Conservation (phyloP, 2,329 filamentous ascomycete genomes). For the Alternaria atra region DNA sequence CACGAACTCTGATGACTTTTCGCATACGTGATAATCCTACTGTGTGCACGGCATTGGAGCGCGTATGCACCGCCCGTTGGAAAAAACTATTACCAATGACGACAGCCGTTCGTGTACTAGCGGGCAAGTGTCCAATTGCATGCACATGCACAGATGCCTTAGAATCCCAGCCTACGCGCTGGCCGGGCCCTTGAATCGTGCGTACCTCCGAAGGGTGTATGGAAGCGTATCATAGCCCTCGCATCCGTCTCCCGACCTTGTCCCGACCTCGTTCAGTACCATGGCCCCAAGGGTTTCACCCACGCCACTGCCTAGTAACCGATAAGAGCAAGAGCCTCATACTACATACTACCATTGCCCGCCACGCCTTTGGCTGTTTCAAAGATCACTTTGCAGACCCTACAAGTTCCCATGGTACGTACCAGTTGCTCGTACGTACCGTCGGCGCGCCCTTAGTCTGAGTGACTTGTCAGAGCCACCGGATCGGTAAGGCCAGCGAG, state of each 20-base stretch:
- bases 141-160: slow-evolving; percentile 25
- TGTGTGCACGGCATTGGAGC: slow-evolving; percentile 22
- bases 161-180: slow-evolving; percentile 24
- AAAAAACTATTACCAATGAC: slow-evolving; percentile 26
- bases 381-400: neutral
- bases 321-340: slow-evolving; percentile 31
- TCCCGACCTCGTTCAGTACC: slow-evolving; percentile 1
- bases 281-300: slow-evolving; percentile 22
- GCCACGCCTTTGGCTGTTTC: neutral
- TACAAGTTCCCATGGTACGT: slow-evolving; percentile 10
- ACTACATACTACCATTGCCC: slow-evolving; percentile 3
- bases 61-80: slow-evolving; percentile 22
- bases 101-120: slow-evolving; percentile 27
- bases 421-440: slow-evolving; percentile 13
- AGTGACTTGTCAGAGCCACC: slow-evolving; percentile 21
- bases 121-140: slow-evolving; percentile 27
- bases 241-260: neutral
- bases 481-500: slow-evolving; percentile 19
- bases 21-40: slow-evolving; percentile 15
- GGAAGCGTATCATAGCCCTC: slow-evolving; percentile 6
- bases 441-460: slow-evolving; percentile 12
- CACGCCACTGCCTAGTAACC: slow-evolving; percentile 28
- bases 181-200: slow-evolving; percentile 30
- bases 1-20: slow-evolving; percentile 21
- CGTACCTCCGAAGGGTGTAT: slow-evolving; percentile 5